A percentile compares a stretch with the other conserved stretches of the same genome.
These are phyloP conservation scores for Saitozyma podzolica DNA, from an alignment of 768 basidiomycete species.

Conservation along the genomic window DNA sequence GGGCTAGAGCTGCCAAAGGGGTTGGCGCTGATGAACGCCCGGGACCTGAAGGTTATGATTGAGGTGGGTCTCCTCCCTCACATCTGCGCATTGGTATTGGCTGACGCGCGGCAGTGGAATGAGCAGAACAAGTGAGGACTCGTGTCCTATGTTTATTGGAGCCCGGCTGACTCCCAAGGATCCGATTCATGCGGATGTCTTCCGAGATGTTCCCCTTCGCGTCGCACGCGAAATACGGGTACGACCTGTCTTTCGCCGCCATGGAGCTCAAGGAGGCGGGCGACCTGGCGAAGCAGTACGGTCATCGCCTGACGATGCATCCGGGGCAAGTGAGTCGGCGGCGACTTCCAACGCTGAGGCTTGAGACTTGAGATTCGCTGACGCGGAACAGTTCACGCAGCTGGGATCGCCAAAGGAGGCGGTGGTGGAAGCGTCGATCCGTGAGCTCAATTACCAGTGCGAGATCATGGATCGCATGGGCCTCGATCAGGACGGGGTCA, in stretches of 20 bases:
- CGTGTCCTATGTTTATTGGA: neutral
- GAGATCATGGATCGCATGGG: conserved; percentile 82
- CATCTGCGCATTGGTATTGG: neutral
- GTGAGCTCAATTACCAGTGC: conserved; percentile 81
- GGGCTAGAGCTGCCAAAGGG: conserved; percentile 81
- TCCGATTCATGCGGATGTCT: conserved; percentile 83
- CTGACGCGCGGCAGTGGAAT: conserved; percentile 64
- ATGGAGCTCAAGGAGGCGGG: conserved; percentile 64
- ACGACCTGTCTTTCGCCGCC: conserved; percentile 74
- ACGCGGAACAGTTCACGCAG: conserved; percentile 54
- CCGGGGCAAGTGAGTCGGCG: conserved; percentile 72
- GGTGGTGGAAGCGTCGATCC: conserved; percentile 72
- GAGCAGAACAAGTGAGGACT: conserved; percentile 67
- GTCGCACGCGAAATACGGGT: conserved; percentile 70
- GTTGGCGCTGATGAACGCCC: conserved; percentile 70
- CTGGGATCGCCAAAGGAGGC: conserved; percentile 73
- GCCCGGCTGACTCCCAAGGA: conserved; percentile 57
- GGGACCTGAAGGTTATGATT: conserved; percentile 71
- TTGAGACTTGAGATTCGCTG: neutral
- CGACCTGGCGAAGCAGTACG: conserved; percentile 66
- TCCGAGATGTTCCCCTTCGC: conserved; percentile 94
- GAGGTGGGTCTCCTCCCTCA: conserved; percentile 51
- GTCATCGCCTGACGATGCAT: conserved; percentile 79
- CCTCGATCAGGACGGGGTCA: conserved; percentile 76
- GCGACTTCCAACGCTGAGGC: neutral